Conservation (phyloP, 352 stramenopile genomes). For the Phytopythium sindhum region DNA sequence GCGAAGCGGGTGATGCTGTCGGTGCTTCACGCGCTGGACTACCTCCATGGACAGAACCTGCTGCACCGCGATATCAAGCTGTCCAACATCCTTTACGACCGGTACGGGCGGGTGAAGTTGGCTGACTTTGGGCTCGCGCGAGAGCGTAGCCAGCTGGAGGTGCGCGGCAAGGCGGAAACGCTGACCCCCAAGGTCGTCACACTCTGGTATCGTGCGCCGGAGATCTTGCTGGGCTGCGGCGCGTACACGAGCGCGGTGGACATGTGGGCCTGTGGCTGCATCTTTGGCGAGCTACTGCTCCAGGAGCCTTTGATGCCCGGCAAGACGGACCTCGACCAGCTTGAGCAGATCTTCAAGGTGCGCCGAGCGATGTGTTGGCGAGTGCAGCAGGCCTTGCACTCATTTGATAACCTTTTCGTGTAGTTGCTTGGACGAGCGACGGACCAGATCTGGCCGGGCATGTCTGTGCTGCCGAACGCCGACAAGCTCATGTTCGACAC, state of each 20-base stretch:
- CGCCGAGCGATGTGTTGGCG: neutral
- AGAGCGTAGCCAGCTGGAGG: conserved; percentile 65
- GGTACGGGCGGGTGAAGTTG: conserved; percentile 60
- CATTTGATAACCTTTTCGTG: neutral
- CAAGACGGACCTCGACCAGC: conserved; percentile 62
- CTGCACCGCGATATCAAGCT: conserved; percentile 96
- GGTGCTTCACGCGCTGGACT: conserved; percentile 66
- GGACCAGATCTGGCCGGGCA: conserved; percentile 55
- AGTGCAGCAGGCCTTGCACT: neutral
- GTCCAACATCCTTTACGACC: conserved; percentile 92
- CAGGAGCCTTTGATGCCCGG: conserved; percentile 56
- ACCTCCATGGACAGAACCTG: conserved; percentile 78
- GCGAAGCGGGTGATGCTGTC: conserved; percentile 90
- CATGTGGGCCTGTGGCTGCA: conserved; percentile 81
- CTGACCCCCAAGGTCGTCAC: conserved; percentile 91
- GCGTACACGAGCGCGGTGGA: conserved; percentile 90
- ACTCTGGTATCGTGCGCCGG: conserved; percentile 92
- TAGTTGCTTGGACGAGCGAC: conserved; percentile 58
- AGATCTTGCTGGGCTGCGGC: conserved; percentile 87
- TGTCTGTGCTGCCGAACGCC: conserved; percentile 36
- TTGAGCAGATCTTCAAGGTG: conserved; percentile 72
- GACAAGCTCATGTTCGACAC: conserved; percentile 37
- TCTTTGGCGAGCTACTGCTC: conserved; percentile 59
- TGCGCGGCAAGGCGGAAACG: conserved; percentile 4
- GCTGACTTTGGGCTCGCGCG: conserved; percentile 65